Evolutionary conservation across 306 rosid species (phyloP).

Genomic region (Amphicarpaea edgeworthii): DNA sequence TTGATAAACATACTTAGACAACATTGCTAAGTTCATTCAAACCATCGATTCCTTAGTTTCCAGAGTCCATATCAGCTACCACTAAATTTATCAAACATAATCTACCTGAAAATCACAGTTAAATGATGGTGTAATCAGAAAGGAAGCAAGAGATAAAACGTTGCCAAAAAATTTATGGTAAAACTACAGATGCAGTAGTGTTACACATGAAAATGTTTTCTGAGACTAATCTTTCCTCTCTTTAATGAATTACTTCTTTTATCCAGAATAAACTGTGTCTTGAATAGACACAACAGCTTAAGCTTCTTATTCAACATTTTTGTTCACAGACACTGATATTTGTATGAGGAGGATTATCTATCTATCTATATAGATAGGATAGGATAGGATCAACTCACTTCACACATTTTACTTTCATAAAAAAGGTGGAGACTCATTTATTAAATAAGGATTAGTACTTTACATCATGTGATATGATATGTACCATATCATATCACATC

Average conservation of each 20-base stretch:
- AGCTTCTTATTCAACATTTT: slow-evolving; percentile 20
- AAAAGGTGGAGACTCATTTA: background rate
- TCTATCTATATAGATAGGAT: background rate
- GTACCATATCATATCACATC: background rate
- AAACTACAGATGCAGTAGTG: slow-evolving; percentile 3
- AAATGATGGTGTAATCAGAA: slow-evolving; percentile 9
- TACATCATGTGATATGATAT: background rate
- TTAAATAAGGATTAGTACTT: background rate
- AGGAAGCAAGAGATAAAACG: background rate
- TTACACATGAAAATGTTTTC: slow-evolving; percentile 24
- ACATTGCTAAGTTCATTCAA: slow-evolving; percentile 9
- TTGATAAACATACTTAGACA: background rate
- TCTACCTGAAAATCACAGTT: background rate
- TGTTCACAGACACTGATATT: background rate
- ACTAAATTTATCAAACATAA: slow-evolving; percentile 28
- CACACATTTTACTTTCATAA: background rate
- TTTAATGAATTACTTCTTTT: slow-evolving; percentile 1
- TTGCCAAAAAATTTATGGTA: background rate
- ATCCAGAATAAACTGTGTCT: background rate
- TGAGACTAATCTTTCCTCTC: background rate
- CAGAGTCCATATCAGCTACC: slow-evolving; percentile 7
- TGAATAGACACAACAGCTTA: background rate
- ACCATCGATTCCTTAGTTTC: slow-evolving; percentile 10
- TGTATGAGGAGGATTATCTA: background rate
- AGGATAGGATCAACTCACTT: background rate